Evolutionary conservation across 1,284 basidiomycete species (phyloP), one percentile per base, ranked within the genome.

Genomic region (Cutaneotrichosporon cyanovorans): DNA sequence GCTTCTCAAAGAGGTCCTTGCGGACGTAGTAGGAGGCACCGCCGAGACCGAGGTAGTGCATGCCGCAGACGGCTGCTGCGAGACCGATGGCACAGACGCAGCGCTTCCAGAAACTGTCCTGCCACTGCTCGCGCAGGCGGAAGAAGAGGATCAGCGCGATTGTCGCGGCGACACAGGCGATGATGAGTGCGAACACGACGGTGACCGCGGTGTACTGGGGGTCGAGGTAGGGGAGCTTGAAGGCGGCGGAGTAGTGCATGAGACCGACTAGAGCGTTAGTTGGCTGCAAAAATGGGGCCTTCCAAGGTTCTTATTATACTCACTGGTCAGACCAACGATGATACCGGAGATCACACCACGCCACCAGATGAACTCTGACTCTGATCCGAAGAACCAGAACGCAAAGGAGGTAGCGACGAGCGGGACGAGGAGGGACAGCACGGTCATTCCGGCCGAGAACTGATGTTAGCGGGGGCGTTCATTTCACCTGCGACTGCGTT

Each of bases 251-350:
- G 60, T 73, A 75, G 64, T 76, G 73, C 73, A 75, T 74, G 35
- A 73, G 61, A 55, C 63, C 60, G 53, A 68, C 65, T 65, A 28
- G 46, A 5, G 35, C 12, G 51, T 61, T 38, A 63, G 59, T 46
- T n/a, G 11, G 32, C 18, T 33, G 36, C n/a, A n/a, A n/a, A n/a
- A n/a, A n/a, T 35, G 23, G 32, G 12, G 40, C 7, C 30, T 7
- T 28, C 25, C 25, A 28, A 12, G 25, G 20, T 21, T 12, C 11
- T 33, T 21, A n/a, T 12, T 15, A 19, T 34, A 49, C 72, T 87
- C 59, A 87, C 91, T 73, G 80, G 88, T 50, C 78, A 87, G 40
- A 74, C 82, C 57, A 82, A 91, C 69, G 80, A 90, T 69, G 72
- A 85, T 38, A 77, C 87, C 55, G 78, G 83, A 52, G 74, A 72